Evolutionary conservation across 75 land plant genomes (phyloP).

Genomic region (Pseudotsuga menziesii): DNA sequence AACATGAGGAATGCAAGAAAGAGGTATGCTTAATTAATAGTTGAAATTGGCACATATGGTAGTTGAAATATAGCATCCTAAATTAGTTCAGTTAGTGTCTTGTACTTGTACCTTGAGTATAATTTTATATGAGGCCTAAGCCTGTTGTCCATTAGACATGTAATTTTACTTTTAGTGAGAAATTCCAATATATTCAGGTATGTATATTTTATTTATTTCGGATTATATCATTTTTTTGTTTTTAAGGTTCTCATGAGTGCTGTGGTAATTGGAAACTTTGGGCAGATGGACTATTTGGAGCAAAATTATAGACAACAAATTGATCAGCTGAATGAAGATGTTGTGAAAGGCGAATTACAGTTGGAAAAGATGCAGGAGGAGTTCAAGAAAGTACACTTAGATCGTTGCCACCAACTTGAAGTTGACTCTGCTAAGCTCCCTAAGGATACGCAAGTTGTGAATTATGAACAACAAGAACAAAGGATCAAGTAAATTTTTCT

Average conservation of each 20-base stretch:
- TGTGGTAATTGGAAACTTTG: neutral
- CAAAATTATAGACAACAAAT: constrained; percentile 9
- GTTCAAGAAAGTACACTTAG: neutral
- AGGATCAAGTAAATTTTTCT: constrained; percentile 2
- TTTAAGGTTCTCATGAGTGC: neutral
- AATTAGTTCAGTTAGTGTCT: neutral
- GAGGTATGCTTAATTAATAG: constrained; percentile 30
- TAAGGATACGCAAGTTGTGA: neutral
- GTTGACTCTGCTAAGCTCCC: constrained; percentile 7
- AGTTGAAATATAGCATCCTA: neutral
- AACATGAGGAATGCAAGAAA: constrained; percentile 53
- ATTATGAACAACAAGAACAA: neutral
- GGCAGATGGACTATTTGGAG: constrained; percentile 11
- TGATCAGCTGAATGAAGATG: constrained; percentile 9
- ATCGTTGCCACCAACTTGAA: constrained; percentile 10
- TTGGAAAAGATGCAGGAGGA: constrained; percentile 7
- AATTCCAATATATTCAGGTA: neutral
- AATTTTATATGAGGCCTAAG: neutral
- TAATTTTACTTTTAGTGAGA: neutral
- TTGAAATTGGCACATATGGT: neutral
- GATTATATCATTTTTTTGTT: neutral
- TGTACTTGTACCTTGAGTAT: neutral
- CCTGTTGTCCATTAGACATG: neutral
- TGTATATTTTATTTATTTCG: neutral
- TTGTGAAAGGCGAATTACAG: neutral